Base-by-base conservation (phyloP, 192 early-diverging fungal genomes). In the Geranomyces variabilis region DNA sequence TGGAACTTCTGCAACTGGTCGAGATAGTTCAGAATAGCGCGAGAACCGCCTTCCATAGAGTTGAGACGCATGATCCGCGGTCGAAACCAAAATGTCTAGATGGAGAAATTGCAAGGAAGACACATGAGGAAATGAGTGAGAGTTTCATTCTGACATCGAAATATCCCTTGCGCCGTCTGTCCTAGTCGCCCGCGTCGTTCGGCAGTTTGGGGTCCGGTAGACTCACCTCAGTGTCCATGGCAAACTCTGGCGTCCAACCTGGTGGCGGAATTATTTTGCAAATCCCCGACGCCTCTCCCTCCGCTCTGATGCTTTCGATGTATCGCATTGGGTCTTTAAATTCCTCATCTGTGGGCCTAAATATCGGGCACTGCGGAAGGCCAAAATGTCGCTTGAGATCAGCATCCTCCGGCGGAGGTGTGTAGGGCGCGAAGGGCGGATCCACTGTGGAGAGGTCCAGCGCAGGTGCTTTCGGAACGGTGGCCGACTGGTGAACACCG, bases 1-100 rank as follows among this genome's bases (percentile, higher is more conserved):
- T 99, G 95, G 73, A 93, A 99, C 75, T 91, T 90, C 75, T 90
- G 86, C 19, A 99, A 82, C 81, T 95, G 93, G 66, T 97, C 94
- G 31, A 94, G 81, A 67, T 94, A 99, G 76, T 93, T 95, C 59
- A 96, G 80, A 33, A 90, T 93, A 19, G 90, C 81, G 29, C 96
- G 84, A 0, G 94, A 91, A 73, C 88, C 86, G 45, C 94, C 96
- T 67, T 96, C 93, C 83, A 97, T 94, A 26, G 88, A 90, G 78
- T 96, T 96, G 22, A 99, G 86, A 71, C 88, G 88, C 81, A 96
- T 95, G 36, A 93, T 90, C 17, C 96, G 85, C 15, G 95, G 95
- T 53, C 83, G 83, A 80, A 99, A 96, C 59, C 88, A 86, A 76
- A 99, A 99, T 33, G 77, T 81, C 93, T 96, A 49, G 21, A 33